Conservation (phyloP, 768 basidiomycete species). For the Rhizopogon vinicolor region DNA sequence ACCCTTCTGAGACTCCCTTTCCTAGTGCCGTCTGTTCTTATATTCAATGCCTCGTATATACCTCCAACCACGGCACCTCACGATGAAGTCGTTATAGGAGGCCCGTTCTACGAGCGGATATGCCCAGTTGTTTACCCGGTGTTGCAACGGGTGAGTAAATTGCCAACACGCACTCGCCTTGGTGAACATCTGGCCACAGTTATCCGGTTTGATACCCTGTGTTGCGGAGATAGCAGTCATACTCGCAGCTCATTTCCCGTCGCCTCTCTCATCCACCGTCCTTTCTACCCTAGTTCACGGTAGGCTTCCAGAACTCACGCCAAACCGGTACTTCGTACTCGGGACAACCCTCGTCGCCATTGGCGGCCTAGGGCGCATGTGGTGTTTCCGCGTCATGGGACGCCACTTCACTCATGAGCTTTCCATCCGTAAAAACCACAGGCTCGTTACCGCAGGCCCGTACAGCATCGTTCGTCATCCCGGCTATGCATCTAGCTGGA, state of each 20-base stretch:
- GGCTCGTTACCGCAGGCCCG: conserved; percentile 29
- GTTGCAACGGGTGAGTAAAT: conserved; percentile 17
- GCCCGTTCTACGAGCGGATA: conserved; percentile 18
- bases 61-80: conserved; percentile 16
- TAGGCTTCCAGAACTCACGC: conserved; percentile 13
- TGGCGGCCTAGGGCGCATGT: conserved; percentile 31
- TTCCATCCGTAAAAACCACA: conserved; percentile 23
- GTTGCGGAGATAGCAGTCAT: conserved; percentile 20
- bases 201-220: conserved; percentile 25
- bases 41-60: conserved; percentile 23
- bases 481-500: conserved; percentile 20
- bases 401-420: conserved; percentile 32
- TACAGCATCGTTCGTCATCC: conserved; percentile 34
- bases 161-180: background rate
- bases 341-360: conserved; percentile 21
- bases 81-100: conserved; percentile 14
- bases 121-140: conserved; percentile 17
- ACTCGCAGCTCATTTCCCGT: conserved; percentile 15
- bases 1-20: conserved; percentile 14
- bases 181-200: conserved; percentile 6
- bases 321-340: conserved; percentile 23
- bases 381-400: conserved; percentile 31
- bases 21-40: conserved; percentile 20
- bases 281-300: conserved; percentile 17
- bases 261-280: conserved; percentile 12